Evolutionary conservation across 2,329 filamentous ascomycete species (phyloP).

Genomic region (Fusarium sp.): DNA sequence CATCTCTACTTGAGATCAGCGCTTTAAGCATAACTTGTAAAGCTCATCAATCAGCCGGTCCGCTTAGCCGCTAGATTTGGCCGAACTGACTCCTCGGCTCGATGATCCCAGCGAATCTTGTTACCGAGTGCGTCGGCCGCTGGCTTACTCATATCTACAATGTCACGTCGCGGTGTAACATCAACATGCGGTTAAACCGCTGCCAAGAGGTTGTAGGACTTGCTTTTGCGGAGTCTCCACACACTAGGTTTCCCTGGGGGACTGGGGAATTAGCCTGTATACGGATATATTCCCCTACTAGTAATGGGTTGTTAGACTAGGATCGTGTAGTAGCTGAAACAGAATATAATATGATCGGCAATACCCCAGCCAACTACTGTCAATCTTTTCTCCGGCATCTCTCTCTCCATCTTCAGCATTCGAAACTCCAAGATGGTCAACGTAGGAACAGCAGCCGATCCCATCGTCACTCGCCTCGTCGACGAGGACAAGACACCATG

Average conservation of each 20-base stretch:
- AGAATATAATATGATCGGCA: constrained; percentile 32
- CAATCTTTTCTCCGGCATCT: constrained; percentile 1
- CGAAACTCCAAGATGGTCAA: constrained; percentile 32
- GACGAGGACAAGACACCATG: constrained; percentile 53
- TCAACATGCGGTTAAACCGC: constrained; percentile 7
- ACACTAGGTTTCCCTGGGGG: constrained; percentile 30
- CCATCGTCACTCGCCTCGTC: constrained; percentile 49
- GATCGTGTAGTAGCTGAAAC: constrained; percentile 9
- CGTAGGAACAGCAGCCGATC: constrained; percentile 33
- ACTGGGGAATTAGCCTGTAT: constrained; percentile 19
- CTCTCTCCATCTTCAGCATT: background rate
- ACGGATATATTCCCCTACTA: constrained; percentile 23
- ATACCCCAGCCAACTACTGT: constrained; percentile 6
- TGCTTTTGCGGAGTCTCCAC: constrained; percentile 19
- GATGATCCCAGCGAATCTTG: constrained; percentile 28
- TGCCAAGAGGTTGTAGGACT: constrained; percentile 1
- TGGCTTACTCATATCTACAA: constrained; percentile 7
- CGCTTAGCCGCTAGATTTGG: constrained; percentile 32
- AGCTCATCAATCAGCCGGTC: constrained; percentile 30
- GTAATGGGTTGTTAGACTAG: constrained; percentile 2
- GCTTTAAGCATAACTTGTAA: constrained; percentile 27
- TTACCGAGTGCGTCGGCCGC: background rate
- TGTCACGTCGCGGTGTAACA: constrained; percentile 23
- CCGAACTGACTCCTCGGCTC: constrained; percentile 19
- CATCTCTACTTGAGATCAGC: constrained; percentile 13